A percentile compares a stretch with the other conserved stretches of the same genome.
These are phyloP conservation scores for Graphium sp. DNA, from an alignment of 2,329 filamentous ascomycete genomes.

Conservation along the genomic window DNA sequence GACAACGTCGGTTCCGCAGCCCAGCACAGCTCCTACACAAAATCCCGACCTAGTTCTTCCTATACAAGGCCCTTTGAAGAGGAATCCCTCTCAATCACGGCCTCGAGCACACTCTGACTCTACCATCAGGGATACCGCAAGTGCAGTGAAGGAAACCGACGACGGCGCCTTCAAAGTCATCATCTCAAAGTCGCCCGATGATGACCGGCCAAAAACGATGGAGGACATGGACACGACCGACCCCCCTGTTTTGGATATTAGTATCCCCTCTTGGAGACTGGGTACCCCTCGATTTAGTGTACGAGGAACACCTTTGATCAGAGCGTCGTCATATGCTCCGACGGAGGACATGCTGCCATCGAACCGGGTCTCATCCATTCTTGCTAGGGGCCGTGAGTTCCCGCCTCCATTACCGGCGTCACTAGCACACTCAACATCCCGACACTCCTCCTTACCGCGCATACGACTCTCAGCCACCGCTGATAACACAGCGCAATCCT, in stretches of 20 bases:
- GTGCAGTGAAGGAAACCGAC: conserved; percentile 31
- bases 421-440: too few relatives aligned
- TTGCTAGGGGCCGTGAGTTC: too few relatives aligned
- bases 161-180: conserved; percentile 62
- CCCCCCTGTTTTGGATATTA: conserved; percentile 47
- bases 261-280: conserved; percentile 71
- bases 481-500: too few relatives aligned
- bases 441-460: conserved; percentile 12
- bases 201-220: conserved; percentile 42
- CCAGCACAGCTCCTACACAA: too few relatives aligned
- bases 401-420: conserved; percentile 9
- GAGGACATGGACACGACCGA: conserved; percentile 30
- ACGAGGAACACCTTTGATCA: conserved; percentile 59
- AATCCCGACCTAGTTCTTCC: too few relatives aligned
- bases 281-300: conserved; percentile 68
- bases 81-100: conserved; percentile 15
- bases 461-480: conserved; percentile 14
- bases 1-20: not conserved
- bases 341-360: too few relatives aligned
- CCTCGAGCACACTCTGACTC: conserved; percentile 62
- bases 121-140: conserved; percentile 45
- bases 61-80: conserved; percentile 1
- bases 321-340: conserved; percentile 65
- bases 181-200: conserved; percentile 54
- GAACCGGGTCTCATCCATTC: too few relatives aligned